A percentile compares a stretch with the other conserved stretches of the same genome.
phyloP scores from a whole-genome alignment of 2,329 filamentous ascomycete genomes.

The Teratosphaeria viscida region DNA sequence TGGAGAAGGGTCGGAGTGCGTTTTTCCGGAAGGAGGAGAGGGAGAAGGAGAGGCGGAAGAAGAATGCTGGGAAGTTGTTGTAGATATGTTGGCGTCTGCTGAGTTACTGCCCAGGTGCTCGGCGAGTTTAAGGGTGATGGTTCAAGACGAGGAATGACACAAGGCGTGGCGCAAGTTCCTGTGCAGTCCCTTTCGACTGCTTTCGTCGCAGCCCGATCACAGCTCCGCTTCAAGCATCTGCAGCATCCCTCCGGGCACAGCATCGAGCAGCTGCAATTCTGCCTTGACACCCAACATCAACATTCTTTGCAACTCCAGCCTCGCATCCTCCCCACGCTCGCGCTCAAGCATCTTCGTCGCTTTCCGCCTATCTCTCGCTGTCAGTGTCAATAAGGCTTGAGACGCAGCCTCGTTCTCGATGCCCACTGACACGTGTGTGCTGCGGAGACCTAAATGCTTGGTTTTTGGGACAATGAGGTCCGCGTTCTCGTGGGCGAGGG shows the following conservation, averaged over 20 bases:
- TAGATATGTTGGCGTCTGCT: not conserved
- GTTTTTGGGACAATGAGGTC: constrained; percentile 42
- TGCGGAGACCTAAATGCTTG: constrained; percentile 54
- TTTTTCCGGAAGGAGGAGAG: constrained; percentile 36
- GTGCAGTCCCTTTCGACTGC: no score
- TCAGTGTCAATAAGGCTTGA: constrained; percentile 42
- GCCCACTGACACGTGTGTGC: constrained; percentile 18
- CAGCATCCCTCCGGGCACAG: constrained; percentile 14
- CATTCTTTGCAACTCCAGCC: constrained; percentile 59
- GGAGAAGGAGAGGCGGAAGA: constrained; percentile 25
- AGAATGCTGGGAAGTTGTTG: constrained; percentile 4
- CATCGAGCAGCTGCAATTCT: constrained; percentile 53
- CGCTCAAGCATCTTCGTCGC: constrained; percentile 43
- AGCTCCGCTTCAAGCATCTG: constrained; percentile 9
- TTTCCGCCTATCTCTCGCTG: constrained; percentile 46
- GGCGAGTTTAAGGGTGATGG: no score
- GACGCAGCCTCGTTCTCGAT: constrained; percentile 16
- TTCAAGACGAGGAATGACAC: no score
- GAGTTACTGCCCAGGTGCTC: no score
- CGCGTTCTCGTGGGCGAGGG: constrained; percentile 49
- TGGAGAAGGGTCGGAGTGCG: constrained; percentile 33
- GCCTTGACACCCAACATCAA: constrained; percentile 63
- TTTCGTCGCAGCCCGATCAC: no score
- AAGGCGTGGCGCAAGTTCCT: no score
- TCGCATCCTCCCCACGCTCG: constrained; percentile 28